Base-by-base conservation (phyloP, 192 early-diverging fungal species). In the Funneliformis mosseae region DNA sequence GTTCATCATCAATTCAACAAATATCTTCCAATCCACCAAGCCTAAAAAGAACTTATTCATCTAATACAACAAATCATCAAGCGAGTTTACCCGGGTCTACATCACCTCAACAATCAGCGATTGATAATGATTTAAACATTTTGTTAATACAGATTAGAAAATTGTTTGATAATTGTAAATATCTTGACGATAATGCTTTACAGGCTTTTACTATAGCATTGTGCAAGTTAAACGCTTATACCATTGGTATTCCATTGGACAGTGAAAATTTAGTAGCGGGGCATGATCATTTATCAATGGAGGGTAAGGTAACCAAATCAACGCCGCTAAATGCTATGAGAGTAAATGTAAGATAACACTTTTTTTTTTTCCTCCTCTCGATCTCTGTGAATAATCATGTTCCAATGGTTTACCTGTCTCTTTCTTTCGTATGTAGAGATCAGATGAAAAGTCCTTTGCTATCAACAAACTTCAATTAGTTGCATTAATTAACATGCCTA, bases 391-490 rank as follows among this genome's bases (percentile, higher is more conserved):
- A 55, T 21, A 16, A 21, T 21, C 21, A 45, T 0, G 9, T 10
- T 55, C 16, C 16, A 55, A 55, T 14, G 27, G 41, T 79, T 27
- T 28, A 9, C 10, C 18, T 62, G 18, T 23, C 3, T 23, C 62
- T n/a, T 21, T 25, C 8, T 41, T 33, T 60, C 11, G 14, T 25
- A 12, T 74, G 55, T 84, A 90, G 89, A 93, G 89, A 85, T 83
- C 90, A 0, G 91, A 95, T 48, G 90, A 94, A 59, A 92, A 90
- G 81, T 92, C 91, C 12, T 95, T 95, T 88, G 93, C 93, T 0
- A 85, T 95, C n/a, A 85, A 90, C 38, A 94, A 94, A 79, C 81
- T 96, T 50, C 86, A 88, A 43, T 90, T 91, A 67, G 87, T 95
- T 12, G 76, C 88, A 5, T 78, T 90, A 8, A 59, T 90, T 16